Evolutionary conservation across 2,329 filamentous ascomycete genomes (phyloP).

Genomic region (Xylariales sp.): DNA sequence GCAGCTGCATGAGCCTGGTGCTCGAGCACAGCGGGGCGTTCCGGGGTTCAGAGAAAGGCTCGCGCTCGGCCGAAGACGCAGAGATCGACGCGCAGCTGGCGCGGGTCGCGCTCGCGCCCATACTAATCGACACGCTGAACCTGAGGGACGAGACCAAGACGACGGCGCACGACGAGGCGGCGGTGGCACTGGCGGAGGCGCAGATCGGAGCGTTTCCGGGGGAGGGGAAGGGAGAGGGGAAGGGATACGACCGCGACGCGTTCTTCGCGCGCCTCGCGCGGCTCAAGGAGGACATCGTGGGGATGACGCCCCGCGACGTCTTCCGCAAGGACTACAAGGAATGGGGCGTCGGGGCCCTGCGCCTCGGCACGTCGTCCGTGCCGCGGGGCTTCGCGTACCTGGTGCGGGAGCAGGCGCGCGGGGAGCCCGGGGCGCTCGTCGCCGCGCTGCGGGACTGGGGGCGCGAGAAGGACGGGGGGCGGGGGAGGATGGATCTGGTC

Average conservation of each 20-base stretch:
- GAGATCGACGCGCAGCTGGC: constrained; percentile 69
- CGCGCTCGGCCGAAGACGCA: constrained; percentile 33
- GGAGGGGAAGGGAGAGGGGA: constrained; percentile 34
- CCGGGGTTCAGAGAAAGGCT: constrained; percentile 64
- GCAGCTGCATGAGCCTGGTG: constrained; percentile 80
- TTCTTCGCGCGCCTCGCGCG: constrained; percentile 70
- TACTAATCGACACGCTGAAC: constrained; percentile 79
- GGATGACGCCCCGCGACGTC: constrained; percentile 72
- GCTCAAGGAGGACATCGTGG: constrained; percentile 75
- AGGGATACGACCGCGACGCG: constrained; percentile 61
- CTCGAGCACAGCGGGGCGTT: constrained; percentile 65
- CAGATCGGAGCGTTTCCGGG: constrained; percentile 46
- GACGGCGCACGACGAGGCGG: constrained; percentile 68
- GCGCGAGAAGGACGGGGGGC: constrained; percentile 53
- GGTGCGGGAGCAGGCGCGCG: constrained; percentile 60
- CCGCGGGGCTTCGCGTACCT: constrained; percentile 73
- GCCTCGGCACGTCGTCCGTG: constrained; percentile 75
- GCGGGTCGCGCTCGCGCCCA: constrained; percentile 73
- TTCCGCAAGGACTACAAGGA: constrained; percentile 88
- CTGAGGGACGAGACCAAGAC: constrained; percentile 72
- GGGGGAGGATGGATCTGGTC: constrained; percentile 69
- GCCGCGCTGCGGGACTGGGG: constrained; percentile 45
- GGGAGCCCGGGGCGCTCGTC: constrained; percentile 58
- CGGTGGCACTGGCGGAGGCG: constrained; percentile 69
- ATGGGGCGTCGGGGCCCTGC: constrained; percentile 69